Percentiles rank a stretch among this genome's conserved stretches.
These are phyloP conservation scores for Microdochium nivale DNA, from an alignment of 2,329 filamentous ascomycete species.

Conservation along the genomic window DNA sequence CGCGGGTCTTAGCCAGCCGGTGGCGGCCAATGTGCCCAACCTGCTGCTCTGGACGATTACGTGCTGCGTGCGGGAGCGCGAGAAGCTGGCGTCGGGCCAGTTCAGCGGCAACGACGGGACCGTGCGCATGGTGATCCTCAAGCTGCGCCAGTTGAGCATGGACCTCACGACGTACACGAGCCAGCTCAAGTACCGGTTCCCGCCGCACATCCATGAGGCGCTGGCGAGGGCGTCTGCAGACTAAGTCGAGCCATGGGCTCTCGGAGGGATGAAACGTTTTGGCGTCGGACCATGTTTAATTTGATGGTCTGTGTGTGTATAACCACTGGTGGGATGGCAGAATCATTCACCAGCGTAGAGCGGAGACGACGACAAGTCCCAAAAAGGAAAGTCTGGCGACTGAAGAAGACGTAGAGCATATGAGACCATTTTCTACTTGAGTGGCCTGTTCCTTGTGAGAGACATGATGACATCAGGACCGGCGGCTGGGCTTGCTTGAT, in stretches of 20 bases:
- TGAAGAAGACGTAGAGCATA: background rate
- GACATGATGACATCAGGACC: background rate
- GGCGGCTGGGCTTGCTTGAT: too few relatives aligned
- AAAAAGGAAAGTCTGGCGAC: background rate
- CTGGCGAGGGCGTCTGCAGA: conserved; percentile 74
- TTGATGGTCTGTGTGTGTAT: too few relatives aligned
- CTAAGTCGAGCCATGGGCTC: conserved; percentile 13
- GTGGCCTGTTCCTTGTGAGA: too few relatives aligned
- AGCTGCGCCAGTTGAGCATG: conserved; percentile 71
- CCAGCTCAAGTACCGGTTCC: conserved; percentile 83
- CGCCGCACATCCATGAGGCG: conserved; percentile 79
- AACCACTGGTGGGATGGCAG: too few relatives aligned
- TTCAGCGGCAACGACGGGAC: conserved; percentile 68
- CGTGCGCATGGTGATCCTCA: conserved; percentile 54
- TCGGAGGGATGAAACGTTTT: too few relatives aligned
- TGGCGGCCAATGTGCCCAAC: conserved; percentile 84
- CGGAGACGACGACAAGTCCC: background rate
- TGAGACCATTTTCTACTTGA: too few relatives aligned
- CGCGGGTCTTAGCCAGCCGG: conserved; percentile 65
- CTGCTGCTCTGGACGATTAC: conserved; percentile 90
- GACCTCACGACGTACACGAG: conserved; percentile 93
- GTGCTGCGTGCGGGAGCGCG: conserved; percentile 72
- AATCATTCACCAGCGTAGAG: background rate
- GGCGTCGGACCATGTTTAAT: too few relatives aligned
- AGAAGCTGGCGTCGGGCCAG: conserved; percentile 58